Percentiles rank a stretch among this genome's conserved stretches.
Conservation (phyloP, 2,329 filamentous ascomycete genomes). For the Phaeosphaeriaceae sp. region DNA sequence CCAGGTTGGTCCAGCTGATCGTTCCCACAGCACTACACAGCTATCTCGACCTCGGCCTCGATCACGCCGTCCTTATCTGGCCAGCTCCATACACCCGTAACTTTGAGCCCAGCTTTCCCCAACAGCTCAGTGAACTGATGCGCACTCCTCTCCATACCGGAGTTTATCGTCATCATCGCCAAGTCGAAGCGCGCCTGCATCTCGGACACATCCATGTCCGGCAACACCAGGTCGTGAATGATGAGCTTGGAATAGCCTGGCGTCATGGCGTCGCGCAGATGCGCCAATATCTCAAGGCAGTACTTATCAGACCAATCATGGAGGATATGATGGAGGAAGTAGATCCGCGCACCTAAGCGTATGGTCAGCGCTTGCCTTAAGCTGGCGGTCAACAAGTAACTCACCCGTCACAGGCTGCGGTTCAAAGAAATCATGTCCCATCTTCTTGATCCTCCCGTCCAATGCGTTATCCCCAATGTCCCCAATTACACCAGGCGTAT, state of each 20-base stretch:
- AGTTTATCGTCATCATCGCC: conserved; percentile 12
- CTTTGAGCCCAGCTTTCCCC: neutral
- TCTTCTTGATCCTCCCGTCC: neutral
- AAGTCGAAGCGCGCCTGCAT: conserved; percentile 11
- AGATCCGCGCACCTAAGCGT: conserved; percentile 19
- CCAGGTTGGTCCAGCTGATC: neutral
- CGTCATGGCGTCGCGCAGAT: conserved; percentile 18
- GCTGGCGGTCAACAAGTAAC: neutral
- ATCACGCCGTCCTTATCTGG: neutral
- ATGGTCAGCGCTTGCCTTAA: neutral
- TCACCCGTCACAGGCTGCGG: conserved; percentile 37
- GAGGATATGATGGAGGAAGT: conserved; percentile 27
- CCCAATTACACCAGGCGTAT: neutral
- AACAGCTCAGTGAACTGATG: neutral
- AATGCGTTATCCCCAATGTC: conserved; percentile 19
- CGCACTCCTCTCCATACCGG: conserved; percentile 9
- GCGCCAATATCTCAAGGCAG: conserved; percentile 18
- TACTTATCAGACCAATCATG: conserved; percentile 33
- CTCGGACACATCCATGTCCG: conserved; percentile 8
- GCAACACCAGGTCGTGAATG: conserved; percentile 23
- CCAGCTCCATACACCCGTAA: neutral
- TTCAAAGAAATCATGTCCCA: conserved; percentile 36
- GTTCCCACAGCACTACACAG: neutral
- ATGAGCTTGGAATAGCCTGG: conserved; percentile 25
- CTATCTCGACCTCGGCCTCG: neutral